Evolutionary conservation across 495 filamentous ascomycete genomes (phyloP).

Genomic region (Neurospora cerealis): DNA sequence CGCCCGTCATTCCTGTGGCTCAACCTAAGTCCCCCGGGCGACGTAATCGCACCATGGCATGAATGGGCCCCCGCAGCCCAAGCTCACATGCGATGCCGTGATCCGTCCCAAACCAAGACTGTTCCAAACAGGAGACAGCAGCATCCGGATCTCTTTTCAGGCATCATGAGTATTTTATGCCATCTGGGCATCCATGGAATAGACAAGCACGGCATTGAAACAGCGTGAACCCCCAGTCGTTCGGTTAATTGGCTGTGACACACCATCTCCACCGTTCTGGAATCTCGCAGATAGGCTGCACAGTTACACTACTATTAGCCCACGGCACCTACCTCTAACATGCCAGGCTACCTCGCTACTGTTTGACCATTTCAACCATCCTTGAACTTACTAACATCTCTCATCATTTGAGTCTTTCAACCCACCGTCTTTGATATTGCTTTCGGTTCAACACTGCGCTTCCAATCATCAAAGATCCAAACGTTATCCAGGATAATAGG

Average conservation of each 20-base stretch:
- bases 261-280: background rate
- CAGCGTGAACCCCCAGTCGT: background rate
- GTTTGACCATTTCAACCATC: background rate
- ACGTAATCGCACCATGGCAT: conserved; percentile 4
- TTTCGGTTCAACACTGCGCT: background rate
- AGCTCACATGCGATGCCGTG: conserved; percentile 3
- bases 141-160: background rate
- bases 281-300: background rate
- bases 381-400: background rate
- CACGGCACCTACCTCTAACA: background rate
- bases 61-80: background rate
- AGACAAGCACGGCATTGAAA: background rate
- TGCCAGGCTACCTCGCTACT: background rate
- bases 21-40: conserved; percentile 2
- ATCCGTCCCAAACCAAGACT: background rate
- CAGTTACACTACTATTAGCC: background rate
- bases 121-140: background rate
- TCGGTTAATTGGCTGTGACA: background rate
- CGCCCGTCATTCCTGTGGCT: background rate
- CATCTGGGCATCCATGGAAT: background rate
- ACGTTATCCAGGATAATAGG: background rate
- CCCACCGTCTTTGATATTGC: background rate
- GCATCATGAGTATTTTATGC: background rate
- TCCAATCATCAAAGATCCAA: background rate
- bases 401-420: background rate